Evolutionary conservation across 805 yeast species (phyloP).

Genomic region (Gaillardinia entomophila): DNA sequence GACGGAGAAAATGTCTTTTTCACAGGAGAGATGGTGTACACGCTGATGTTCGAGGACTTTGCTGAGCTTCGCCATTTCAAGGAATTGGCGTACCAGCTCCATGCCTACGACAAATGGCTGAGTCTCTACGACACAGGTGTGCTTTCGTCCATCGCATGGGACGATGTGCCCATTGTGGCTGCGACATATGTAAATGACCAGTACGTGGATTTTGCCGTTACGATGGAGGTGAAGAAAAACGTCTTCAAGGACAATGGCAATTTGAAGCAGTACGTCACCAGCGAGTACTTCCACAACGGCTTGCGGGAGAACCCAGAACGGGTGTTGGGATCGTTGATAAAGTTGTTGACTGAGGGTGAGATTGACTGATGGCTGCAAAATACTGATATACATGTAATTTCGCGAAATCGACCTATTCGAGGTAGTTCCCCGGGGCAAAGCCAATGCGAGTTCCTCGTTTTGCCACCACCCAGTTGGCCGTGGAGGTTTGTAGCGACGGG

Average conservation of each 20-base stretch:
- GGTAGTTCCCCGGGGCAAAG: too few relatives aligned
- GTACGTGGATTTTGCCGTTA: slow-evolving; percentile 44
- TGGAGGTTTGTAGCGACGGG: too few relatives aligned
- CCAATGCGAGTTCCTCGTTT: not conserved
- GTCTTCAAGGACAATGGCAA: slow-evolving; percentile 27
- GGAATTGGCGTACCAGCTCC: slow-evolving; percentile 34
- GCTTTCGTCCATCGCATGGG: slow-evolving; percentile 23
- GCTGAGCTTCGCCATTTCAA: slow-evolving; percentile 35
- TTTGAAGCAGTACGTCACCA: slow-evolving; percentile 38
- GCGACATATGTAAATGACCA: slow-evolving; percentile 45
- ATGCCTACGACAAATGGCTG: slow-evolving; percentile 29
- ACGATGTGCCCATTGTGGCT: slow-evolving; percentile 42
- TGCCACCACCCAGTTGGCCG: slow-evolving; percentile 36
- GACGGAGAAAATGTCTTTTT: slow-evolving; percentile 28
- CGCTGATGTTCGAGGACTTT: slow-evolving; percentile 46
- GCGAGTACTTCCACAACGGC: slow-evolving; percentile 49
- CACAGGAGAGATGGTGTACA: slow-evolving; percentile 54
- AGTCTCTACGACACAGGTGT: slow-evolving; percentile 26
- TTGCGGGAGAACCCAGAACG: slow-evolving; percentile 34
- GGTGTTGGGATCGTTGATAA: slow-evolving; percentile 36
- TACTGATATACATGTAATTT: not conserved
- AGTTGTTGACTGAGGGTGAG: slow-evolving; percentile 30
- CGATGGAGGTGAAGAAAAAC: slow-evolving; percentile 28
- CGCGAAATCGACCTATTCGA: not conserved
- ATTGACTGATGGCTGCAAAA: slow-evolving; percentile 19